phyloP scores from a whole-genome alignment of 768 basidiomycete genomes.

The Collybia sordida region DNA sequence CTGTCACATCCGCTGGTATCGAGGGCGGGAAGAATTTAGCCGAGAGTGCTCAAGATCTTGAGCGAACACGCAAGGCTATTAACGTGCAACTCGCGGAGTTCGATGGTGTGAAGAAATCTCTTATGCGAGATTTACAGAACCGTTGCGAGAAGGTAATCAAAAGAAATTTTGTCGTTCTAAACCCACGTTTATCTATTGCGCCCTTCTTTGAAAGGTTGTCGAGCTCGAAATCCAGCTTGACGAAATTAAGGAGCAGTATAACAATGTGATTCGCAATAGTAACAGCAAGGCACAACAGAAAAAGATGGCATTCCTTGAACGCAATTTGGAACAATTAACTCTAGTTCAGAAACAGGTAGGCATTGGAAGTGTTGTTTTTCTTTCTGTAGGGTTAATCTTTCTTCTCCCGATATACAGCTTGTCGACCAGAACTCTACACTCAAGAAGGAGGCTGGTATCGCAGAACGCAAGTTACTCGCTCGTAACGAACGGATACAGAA shows the following conservation, averaged over 20 bases:
- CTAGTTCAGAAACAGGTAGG: constrained; percentile 94
- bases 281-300: constrained; percentile 98
- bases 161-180: constrained; percentile 9
- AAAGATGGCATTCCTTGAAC: constrained; percentile 98
- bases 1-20: constrained; percentile 94
- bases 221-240: constrained; percentile 98
- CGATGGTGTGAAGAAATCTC: constrained; percentile 96
- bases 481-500: constrained; percentile 98
- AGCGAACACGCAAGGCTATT: constrained; percentile 94
- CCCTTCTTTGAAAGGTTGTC: constrained; percentile 68
- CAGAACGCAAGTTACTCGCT: constrained; percentile 93
- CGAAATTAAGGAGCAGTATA: constrained; percentile 98
- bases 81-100: constrained; percentile 98
- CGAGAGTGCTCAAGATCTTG: constrained; percentile 95
- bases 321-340: constrained; percentile 93
- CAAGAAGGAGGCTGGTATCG: constrained; percentile 97
- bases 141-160: constrained; percentile 92
- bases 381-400: constrained; percentile 13
- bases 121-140: constrained; percentile 98
- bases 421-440: constrained; percentile 97
- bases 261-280: constrained; percentile 96
- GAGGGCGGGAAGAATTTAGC: constrained; percentile 97
- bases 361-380: neutral
- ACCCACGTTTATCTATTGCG: constrained; percentile 7
- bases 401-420: constrained; percentile 51